Conservation (phyloP, 2,329 filamentous ascomycete species). For the Escovopsis weberi region DNA sequence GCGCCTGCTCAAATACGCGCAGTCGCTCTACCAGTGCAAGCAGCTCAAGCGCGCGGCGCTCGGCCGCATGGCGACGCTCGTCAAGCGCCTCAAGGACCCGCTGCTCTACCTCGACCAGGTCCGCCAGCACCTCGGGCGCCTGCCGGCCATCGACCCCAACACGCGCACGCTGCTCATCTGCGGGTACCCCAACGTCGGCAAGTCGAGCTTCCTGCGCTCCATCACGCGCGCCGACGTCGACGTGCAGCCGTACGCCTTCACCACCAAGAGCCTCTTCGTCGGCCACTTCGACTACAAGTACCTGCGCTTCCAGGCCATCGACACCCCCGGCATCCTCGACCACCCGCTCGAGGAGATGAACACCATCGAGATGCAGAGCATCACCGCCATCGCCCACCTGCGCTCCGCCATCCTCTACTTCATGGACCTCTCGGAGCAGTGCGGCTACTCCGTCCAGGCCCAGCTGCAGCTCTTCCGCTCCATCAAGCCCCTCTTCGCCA, state of each 20-base stretch:
- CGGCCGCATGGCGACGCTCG: constrained; percentile 96
- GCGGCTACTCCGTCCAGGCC: constrained; percentile 81
- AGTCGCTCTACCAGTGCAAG: constrained; percentile 97
- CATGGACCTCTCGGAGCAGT: constrained; percentile 95
- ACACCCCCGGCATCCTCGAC: constrained; percentile 96
- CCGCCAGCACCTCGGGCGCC: constrained; percentile 89
- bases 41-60: constrained; percentile 92
- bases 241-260: constrained; percentile 96
- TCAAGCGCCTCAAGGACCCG: constrained; percentile 86
- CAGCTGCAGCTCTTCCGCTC: constrained; percentile 93
- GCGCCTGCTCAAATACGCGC: constrained; percentile 79
- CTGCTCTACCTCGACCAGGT: constrained; percentile 84
- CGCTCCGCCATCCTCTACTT: constrained; percentile 93
- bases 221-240: constrained; percentile 92
- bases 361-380: constrained; percentile 97
- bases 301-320: constrained; percentile 56
- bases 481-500: constrained; percentile 92
- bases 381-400: constrained; percentile 94
- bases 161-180: constrained; percentile 92
- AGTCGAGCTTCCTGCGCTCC: constrained; percentile 87
- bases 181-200: constrained; percentile 95
- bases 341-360: constrained; percentile 99
- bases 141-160: constrained; percentile 96
- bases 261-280: constrained; percentile 92
- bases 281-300: constrained; percentile 94